phyloP scores from a whole-genome alignment of 306 rosid genomes.

The Astragalus membranaceus region DNA sequence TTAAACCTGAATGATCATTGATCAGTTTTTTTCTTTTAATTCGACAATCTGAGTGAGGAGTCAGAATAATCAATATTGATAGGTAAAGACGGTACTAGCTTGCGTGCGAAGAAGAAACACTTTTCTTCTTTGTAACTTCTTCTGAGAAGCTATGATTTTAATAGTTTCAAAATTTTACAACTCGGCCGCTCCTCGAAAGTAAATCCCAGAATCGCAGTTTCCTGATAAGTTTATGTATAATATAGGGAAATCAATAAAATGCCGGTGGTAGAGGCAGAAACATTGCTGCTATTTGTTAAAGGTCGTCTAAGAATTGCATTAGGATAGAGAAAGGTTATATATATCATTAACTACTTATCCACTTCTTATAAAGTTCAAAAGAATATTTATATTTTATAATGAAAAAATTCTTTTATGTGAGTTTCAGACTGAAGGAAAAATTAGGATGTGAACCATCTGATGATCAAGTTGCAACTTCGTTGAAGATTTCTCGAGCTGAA shows the following conservation, averaged over 20 bases:
- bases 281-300: not conserved
- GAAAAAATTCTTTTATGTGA: constrained; percentile 18
- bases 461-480: constrained; percentile 69
- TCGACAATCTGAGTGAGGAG: not conserved
- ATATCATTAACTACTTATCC: not conserved
- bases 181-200: not conserved
- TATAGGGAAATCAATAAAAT: not conserved
- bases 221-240: not conserved
- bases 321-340: not conserved
- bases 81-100: not conserved
- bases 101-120: not conserved
- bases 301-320: not conserved
- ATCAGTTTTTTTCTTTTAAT: constrained; percentile 1
- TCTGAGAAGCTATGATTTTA: not conserved
- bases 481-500: constrained; percentile 67
- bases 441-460: constrained; percentile 89
- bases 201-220: not conserved
- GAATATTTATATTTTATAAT: not conserved
- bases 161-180: not conserved
- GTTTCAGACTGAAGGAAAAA: constrained; percentile 65
- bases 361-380: not conserved
- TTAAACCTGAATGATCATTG: not conserved
- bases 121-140: not conserved
- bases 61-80: not conserved
- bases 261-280: constrained; percentile 7